phyloP scores from a whole-genome alignment of 2,329 filamentous ascomycete genomes.

The Colletotrichum incanum region DNA sequence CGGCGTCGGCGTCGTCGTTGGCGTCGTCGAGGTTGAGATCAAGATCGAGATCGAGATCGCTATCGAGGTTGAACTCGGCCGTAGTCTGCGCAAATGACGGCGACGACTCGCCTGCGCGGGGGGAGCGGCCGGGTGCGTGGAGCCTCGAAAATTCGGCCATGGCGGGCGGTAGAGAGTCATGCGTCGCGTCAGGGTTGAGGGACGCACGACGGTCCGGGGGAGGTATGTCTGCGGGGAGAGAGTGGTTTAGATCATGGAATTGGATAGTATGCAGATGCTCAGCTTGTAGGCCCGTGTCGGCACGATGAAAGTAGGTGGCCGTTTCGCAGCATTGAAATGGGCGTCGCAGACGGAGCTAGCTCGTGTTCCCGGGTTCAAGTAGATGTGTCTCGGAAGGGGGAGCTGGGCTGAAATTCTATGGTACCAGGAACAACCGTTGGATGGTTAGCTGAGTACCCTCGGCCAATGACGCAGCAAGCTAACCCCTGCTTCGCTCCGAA shows the following conservation, averaged over 20 bases:
- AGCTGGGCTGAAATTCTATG: constrained; percentile 20
- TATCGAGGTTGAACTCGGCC: constrained; percentile 55
- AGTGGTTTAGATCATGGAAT: constrained; percentile 17
- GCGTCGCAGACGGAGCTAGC: constrained; percentile 11
- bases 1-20: constrained; percentile 46
- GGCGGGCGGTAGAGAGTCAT: not conserved
- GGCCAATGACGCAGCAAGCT: constrained; percentile 43
- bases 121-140: constrained; percentile 4
- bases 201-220: not conserved
- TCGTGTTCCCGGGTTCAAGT: constrained; percentile 1
- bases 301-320: constrained; percentile 6
- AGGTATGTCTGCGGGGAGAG: constrained; percentile 1
- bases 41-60: constrained; percentile 49
- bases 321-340: constrained; percentile 9
- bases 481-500: constrained; percentile 34
- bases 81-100: constrained; percentile 59
- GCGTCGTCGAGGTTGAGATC: constrained; percentile 48
- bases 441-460: constrained; percentile 6
- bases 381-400: constrained; percentile 17
- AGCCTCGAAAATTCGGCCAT: constrained; percentile 32
- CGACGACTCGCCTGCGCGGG: constrained; percentile 46
- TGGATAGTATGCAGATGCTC: not conserved
- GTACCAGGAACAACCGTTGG: not conserved
- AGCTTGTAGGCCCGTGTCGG: not conserved
- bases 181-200: constrained; percentile 1